A percentile compares a stretch with the other conserved stretches of the same genome.
phyloP scores from a whole-genome alignment of 257 asterid species.

The Solanum gracilifrons region DNA sequence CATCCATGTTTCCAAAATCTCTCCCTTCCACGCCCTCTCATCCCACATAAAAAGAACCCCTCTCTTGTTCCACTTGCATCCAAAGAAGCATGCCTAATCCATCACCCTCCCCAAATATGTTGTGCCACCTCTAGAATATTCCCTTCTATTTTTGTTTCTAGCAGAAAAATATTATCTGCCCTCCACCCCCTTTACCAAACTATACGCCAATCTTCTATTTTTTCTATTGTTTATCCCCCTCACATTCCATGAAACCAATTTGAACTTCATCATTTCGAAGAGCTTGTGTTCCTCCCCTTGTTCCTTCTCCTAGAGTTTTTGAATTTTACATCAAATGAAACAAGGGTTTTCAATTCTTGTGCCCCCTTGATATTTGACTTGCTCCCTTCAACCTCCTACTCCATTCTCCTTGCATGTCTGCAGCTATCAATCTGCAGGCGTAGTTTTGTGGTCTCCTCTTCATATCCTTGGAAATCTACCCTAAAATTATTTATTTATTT shows the following conservation, averaged over 20 bases:
- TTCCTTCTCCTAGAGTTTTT: background rate
- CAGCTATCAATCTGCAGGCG: background rate
- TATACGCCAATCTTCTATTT: background rate
- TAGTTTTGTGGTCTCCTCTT: background rate
- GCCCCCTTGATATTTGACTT: background rate
- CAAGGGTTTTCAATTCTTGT: background rate
- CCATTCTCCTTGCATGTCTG: background rate
- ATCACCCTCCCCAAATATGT: background rate
- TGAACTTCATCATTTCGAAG: background rate
- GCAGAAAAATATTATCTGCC: background rate
- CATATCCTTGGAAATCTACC: background rate
- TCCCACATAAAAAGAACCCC: background rate
- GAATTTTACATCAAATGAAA: background rate
- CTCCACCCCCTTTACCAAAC: background rate
- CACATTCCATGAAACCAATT: background rate
- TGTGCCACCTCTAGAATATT: background rate
- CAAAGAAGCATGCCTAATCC: background rate
- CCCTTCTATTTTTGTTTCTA: background rate
- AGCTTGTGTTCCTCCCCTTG: background rate
- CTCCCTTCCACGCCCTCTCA: background rate
- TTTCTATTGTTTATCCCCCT: background rate
- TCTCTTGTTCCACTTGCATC: background rate
- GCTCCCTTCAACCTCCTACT: background rate
- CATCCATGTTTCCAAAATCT: background rate
- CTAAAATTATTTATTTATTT: background rate